phyloP scores from a whole-genome alignment of 2,329 filamentous ascomycete genomes.

The Sporothrix globosa region DNA sequence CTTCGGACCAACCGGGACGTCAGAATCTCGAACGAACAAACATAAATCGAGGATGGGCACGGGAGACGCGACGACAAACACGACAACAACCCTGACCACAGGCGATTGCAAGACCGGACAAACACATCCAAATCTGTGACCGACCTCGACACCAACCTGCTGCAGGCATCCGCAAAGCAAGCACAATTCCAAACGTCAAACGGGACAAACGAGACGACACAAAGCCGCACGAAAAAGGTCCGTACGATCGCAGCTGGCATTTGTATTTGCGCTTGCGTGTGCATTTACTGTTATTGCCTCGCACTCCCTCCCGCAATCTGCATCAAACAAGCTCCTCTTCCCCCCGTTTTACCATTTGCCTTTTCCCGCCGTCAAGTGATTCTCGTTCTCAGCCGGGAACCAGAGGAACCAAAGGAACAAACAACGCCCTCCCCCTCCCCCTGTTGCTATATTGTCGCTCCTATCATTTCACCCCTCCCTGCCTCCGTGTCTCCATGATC shows the following conservation, averaged over 20 bases:
- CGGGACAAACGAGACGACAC: neutral
- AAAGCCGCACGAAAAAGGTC: neutral
- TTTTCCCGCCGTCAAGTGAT: slow-evolving; percentile 25
- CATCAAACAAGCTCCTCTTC: slow-evolving; percentile 13
- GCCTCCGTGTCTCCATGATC: slow-evolving; percentile 8
- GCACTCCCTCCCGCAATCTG: neutral
- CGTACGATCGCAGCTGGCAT: neutral
- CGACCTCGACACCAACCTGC: slow-evolving; percentile 16
- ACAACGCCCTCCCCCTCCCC: neutral
- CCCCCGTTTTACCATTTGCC: neutral
- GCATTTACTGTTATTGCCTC: neutral
- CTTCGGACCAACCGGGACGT: slow-evolving; percentile 26
- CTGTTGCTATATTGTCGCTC: slow-evolving; percentile 19
- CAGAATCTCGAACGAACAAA: neutral
- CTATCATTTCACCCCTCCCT: slow-evolving; percentile 8
- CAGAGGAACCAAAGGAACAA: neutral
- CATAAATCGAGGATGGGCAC: neutral
- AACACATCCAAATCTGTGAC: slow-evolving; percentile 5
- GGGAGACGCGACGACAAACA: neutral
- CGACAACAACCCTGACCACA: neutral
- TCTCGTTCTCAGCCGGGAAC: slow-evolving; percentile 17
- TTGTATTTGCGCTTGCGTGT: neutral
- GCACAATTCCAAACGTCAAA: neutral
- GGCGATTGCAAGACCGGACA: neutral
- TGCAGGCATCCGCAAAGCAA: slow-evolving; percentile 15